Conservation (phyloP, 495 filamentous ascomycete genomes). For the Cenococcum geophilum region DNA sequence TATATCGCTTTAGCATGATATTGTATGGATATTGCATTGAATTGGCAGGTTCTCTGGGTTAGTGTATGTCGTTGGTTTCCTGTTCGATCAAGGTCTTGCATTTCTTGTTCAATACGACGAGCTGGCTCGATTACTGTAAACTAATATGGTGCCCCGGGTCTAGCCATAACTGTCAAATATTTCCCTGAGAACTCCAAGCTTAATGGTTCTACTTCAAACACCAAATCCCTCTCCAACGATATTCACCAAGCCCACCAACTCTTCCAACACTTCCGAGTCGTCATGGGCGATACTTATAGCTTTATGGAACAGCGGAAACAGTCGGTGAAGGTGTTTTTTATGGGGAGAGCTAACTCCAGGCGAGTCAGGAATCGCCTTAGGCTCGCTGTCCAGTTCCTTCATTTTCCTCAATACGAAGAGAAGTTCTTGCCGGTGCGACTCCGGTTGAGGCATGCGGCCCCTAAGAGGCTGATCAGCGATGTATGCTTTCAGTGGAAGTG, state of each 20-base stretch:
- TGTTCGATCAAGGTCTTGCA: too few species aligned
- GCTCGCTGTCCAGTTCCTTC: slow-evolving; percentile 61
- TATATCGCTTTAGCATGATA: too few species aligned
- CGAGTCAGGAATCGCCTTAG: slow-evolving; percentile 62
- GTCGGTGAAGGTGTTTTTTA: slow-evolving; percentile 70
- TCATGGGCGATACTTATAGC: slow-evolving; percentile 63
- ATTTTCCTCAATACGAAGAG: slow-evolving; percentile 61
- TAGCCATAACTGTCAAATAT: too few species aligned
- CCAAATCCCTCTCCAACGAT: slow-evolving; percentile 65
- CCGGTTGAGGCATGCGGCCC: slow-evolving; percentile 86
- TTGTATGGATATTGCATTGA: too few species aligned
- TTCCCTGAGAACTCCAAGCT: too few species aligned
- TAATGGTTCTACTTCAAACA: background rate
- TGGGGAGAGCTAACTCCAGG: slow-evolving; percentile 49
- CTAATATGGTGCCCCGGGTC: too few species aligned
- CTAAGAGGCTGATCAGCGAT: slow-evolving; percentile 88
- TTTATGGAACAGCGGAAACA: slow-evolving; percentile 74
- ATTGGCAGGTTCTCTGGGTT: too few species aligned
- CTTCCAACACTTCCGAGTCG: slow-evolving; percentile 55
- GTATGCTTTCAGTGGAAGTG: slow-evolving; percentile 71
- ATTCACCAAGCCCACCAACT: slow-evolving; percentile 59
- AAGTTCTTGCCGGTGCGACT: slow-evolving; percentile 71
- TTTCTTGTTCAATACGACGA: too few species aligned
- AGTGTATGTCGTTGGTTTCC: too few species aligned
- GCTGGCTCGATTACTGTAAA: too few species aligned